These are phyloP conservation scores for Populus euphratica DNA, from an alignment of 345 rosid genomes.

Conservation along the genomic window DNA sequence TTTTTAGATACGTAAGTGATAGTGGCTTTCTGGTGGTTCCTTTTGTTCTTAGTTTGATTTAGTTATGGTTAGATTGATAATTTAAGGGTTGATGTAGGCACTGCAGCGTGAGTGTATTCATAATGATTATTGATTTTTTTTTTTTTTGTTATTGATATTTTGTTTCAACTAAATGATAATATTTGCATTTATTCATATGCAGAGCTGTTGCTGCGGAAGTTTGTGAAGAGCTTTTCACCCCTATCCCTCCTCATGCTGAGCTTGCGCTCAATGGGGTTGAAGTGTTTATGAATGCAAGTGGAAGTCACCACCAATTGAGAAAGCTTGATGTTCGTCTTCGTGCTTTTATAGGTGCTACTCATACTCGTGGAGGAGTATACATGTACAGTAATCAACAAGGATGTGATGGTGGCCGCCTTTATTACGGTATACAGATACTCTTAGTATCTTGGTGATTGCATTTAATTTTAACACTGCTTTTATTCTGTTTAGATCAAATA, in stretches of 20 bases:
- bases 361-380: constrained; percentile 85
- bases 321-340: constrained; percentile 75
- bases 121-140: neutral
- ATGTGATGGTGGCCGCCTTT: constrained; percentile 92
- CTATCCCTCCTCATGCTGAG: constrained; percentile 87
- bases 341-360: constrained; percentile 77
- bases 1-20: constrained; percentile 73
- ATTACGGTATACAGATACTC: constrained; percentile 54
- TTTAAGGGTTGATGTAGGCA: too few relatives aligned
- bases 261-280: constrained; percentile 95
- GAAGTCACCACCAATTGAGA: constrained; percentile 86
- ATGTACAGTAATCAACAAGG: constrained; percentile 98
- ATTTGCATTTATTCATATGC: neutral
- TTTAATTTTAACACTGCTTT: neutral
- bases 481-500: neutral
- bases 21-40: neutral
- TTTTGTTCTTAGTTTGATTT: neutral
- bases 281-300: constrained; percentile 97
- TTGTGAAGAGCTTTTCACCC: constrained; percentile 86
- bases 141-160: neutral
- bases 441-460: neutral
- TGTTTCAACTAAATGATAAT: neutral
- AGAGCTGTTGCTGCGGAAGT: constrained; percentile 96
- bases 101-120: too few relatives aligned
- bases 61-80: neutral